Evolutionary conservation across 345 rosid genomes (phyloP), one percentile per base, ranked within the genome.

Genomic region (Anacardium occidentale): DNA sequence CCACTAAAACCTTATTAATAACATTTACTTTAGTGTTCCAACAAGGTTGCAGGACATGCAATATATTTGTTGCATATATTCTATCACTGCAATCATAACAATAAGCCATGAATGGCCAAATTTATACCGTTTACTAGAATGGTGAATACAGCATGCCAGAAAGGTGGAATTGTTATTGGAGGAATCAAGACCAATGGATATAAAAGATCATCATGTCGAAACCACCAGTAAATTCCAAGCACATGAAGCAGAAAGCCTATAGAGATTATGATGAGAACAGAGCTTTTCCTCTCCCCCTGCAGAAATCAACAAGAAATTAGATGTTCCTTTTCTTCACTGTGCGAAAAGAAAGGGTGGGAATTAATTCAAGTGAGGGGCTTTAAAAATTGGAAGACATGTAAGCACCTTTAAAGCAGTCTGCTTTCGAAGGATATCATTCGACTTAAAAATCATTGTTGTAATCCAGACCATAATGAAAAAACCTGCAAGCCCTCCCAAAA

Each of bases 341-440:
- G 51, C 21, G 29, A 10, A 34, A 62, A 50, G 45, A 51, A n/a
- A 7, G 59, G 15, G 6, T 29, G 61, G 42, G 17, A 68, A 15
- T 10, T 34, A 50, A 50, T 71, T 29, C 8, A 45, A 24, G 10
- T n/a, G 52, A 58, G 54, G 44, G 22, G 59, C 17, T 70, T 26
- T 24, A 29, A 34, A 37, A 61, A 62, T 12, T 61, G 18, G 12
- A 52, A 48, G 58, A 17, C 32, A 58, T 12, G 10, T 5, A 42
- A 47, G 40, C 50, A 85, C 91, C 91, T 89, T 89, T 47, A 86
- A 61, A 64, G 90, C 86, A 52, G 89, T 89, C 76, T 89, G 93
- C 77, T 85, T 89, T 71, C 77, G 79, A 40, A 89, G 72, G 62
- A 86, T 75, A 74, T 80, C 83, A 67, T 89, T 86, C 4, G 88